Base-by-base conservation (phyloP, 768 basidiomycete genomes). In the Mycena vulgaris region DNA sequence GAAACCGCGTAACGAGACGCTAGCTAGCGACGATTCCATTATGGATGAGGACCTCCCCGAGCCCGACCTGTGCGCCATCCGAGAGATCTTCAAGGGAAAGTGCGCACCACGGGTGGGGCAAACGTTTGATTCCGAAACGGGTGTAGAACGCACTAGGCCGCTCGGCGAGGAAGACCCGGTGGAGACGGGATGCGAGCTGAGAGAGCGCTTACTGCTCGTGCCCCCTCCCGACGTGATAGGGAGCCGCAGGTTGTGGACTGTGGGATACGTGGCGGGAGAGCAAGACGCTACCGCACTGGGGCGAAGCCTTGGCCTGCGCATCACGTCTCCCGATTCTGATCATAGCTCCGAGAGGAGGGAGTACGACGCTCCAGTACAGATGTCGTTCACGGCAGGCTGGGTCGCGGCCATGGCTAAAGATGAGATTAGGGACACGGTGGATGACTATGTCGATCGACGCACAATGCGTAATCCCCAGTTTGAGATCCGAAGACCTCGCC, bases 261-360 rank as follows among this genome's bases (percentile, higher is more conserved):
- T 25, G 21, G 2, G 19, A 33, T 13, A 25, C n/a, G 47, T 52
- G 23, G 14, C 35, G 1, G 19, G 13, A 2, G 19, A 28, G 4
- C 2, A 23, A 3, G 53, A 56, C 14, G n/a, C 40, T 0, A 56
- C 63, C 1, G 4, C 0, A 2, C 2, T 37, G 0, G 47, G 56
- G 2, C 55, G 35, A 3, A 11, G 9, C 19, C 16, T 42, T 7
- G 40, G 40, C 1, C 25, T 31, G 0, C 2, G 56, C 0, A 2
- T 37, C 2, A 66, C 33, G 1, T 66, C 64, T 1, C 64, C 64
- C 2, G 2, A 57, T 4, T 66, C 64, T 11, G 47, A 66, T 33
- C 64, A 58, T 27, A 66, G 56, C 19, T 66, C 64, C 17, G 64
- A 66, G 27, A 13, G 55, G 2, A 5, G 56, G 0, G 25, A 21